These are phyloP conservation scores for Daldinia caldariorum DNA, from an alignment of 495 filamentous ascomycete species.

Conservation along the genomic window DNA sequence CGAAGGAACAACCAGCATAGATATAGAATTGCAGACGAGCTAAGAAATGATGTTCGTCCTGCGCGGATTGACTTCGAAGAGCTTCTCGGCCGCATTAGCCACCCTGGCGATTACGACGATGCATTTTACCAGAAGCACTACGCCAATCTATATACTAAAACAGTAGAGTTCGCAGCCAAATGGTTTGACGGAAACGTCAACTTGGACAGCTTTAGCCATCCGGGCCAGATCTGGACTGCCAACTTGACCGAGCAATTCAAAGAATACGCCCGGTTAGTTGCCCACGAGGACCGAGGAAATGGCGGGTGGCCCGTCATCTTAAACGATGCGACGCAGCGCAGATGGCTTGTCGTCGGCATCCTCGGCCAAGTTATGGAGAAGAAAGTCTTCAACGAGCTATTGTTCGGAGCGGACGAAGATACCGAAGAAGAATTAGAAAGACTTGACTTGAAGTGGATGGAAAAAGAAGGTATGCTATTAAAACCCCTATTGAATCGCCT, in stretches of 20 bases:
- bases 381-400: slow-evolving; percentile 55
- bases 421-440: slow-evolving; percentile 48
- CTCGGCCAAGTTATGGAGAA: slow-evolving; percentile 54
- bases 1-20: not conserved
- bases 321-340: slow-evolving; percentile 45
- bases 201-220: slow-evolving; percentile 2
- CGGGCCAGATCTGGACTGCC: slow-evolving; percentile 28
- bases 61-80: slow-evolving; percentile 38
- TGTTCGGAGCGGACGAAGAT: slow-evolving; percentile 53
- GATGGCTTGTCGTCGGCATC: slow-evolving; percentile 55
- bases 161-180: slow-evolving; percentile 27
- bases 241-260: slow-evolving; percentile 46
- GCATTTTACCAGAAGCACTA: slow-evolving; percentile 38
- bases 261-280: slow-evolving; percentile 50
- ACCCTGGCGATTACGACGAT: slow-evolving; percentile 42
- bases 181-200: slow-evolving; percentile 37
- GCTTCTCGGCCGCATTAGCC: slow-evolving; percentile 16
- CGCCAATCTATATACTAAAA: slow-evolving; percentile 22
- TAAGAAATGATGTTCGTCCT: slow-evolving; percentile 26
- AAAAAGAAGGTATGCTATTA: slow-evolving; percentile 52
- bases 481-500: not conserved
- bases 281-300: slow-evolving; percentile 48
- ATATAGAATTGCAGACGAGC: not conserved
- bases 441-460: slow-evolving; percentile 47
- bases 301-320: slow-evolving; percentile 57